Base-by-base conservation (phyloP, 495 filamentous ascomycete species). In the Aspergillus bertholletiae region DNA sequence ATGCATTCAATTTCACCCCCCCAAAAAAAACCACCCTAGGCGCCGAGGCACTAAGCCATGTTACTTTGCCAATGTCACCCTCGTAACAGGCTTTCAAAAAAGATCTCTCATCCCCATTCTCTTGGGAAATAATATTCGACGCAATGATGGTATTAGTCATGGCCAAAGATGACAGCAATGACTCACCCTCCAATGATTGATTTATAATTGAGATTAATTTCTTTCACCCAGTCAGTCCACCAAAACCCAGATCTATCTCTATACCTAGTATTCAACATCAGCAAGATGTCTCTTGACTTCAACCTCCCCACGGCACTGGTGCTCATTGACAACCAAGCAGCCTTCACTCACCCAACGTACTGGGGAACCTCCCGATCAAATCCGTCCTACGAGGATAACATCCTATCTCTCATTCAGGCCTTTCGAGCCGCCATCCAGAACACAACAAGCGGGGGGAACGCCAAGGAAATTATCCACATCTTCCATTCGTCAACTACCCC, bases 261-360 rank as follows among this genome's bases (percentile, higher is more conserved):
- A n/a, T n/a, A n/a, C n/a, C n/a, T n/a, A n/a, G n/a, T n/a, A n/a
- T n/a, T n/a, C n/a, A n/a, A n/a, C n/a, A 15, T n/a, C 27, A 26
- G 4, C 27, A 51, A 54, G 7, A 51, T 45, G 27, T 34, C 28
- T n/a, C 49, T 70, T 15, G 44, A 63, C 46, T 58, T 72, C 40
- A 54, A 45, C 37, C 53, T 41, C 5, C 69, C 72, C 11, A 82
- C 80, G 0, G 80, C 80, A 12, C 69, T 84, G 21, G 64, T 85
- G 54, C 68, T 85, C 43, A 82, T 85, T 49, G 80, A 85, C 68
- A 79, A 82, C 59, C 81, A 85, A 66, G 59, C 69, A 17, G 80
- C 65, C 60, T 79, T 84, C 57, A 62, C 56, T 30, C 61, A 80
- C 46, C 74, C 78, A 7, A 69, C 62, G 18, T 55, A 68, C 45